phyloP scores from a whole-genome alignment of 1,139 yeast genomes.

The Debaryomyces sp. region DNA sequence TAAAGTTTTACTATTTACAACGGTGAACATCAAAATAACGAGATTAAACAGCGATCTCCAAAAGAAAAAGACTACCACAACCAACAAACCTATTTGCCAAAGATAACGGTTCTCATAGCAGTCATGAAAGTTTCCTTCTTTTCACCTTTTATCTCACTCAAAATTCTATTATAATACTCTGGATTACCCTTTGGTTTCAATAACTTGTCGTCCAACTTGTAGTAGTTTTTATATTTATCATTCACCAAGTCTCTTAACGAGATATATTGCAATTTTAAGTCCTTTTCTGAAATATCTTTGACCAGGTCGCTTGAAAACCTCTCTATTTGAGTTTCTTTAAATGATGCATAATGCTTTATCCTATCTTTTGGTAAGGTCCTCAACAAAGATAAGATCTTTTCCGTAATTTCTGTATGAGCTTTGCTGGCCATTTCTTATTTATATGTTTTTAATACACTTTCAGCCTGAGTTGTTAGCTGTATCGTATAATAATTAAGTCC shows the following conservation, averaged over 20 bases:
- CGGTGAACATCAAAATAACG: neutral
- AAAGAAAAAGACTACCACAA: neutral
- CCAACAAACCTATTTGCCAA: conserved; percentile 53
- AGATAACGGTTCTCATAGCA: conserved; percentile 69
- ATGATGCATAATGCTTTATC: conserved; percentile 65
- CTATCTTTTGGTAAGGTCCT: conserved; percentile 64
- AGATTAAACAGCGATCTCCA: neutral
- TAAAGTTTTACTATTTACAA: neutral
- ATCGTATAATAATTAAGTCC: neutral
- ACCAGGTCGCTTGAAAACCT: conserved; percentile 42
- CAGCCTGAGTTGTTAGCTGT: neutral
- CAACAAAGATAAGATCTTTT: conserved; percentile 42
- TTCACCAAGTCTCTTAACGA: conserved; percentile 60
- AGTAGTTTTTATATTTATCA: conserved; percentile 65
- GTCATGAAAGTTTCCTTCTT: conserved; percentile 64
- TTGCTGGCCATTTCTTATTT: conserved; percentile 12
- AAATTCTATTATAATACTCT: conserved; percentile 67
- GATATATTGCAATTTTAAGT: conserved; percentile 60
- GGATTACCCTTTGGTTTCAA: conserved; percentile 83
- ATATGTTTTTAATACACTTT: neutral
- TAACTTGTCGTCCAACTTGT: conserved; percentile 66
- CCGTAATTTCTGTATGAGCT: conserved; percentile 28
- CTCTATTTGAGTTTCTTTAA: conserved; percentile 64
- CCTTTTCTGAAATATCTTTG: conserved; percentile 41
- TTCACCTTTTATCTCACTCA: conserved; percentile 75